A percentile compares a stretch with the other conserved stretches of the same genome.
Conservation (phyloP, 352 stramenopile species). For the Pythium coloratum region DNA sequence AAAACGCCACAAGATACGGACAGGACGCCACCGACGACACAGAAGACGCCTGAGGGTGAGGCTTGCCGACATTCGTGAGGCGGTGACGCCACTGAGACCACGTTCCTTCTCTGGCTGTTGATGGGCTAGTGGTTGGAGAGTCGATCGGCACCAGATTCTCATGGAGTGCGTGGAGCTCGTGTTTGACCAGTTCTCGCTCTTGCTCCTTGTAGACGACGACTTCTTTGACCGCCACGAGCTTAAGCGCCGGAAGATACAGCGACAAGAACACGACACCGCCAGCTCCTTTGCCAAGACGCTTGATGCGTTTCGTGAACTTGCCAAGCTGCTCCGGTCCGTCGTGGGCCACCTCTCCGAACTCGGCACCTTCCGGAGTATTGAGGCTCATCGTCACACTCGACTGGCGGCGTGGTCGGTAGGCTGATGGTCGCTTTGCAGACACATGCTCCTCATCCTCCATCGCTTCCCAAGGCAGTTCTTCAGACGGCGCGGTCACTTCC, state of each 20-base stretch:
- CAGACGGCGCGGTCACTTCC: neutral
- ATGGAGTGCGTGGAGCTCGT: conserved; percentile 87
- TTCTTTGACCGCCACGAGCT: conserved; percentile 87
- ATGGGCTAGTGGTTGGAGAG: conserved; percentile 8
- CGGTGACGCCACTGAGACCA: conserved; percentile 22
- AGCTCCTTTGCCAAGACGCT: conserved; percentile 80
- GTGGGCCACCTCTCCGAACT: conserved; percentile 73
- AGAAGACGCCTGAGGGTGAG: neutral
- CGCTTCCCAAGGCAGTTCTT: conserved; percentile 22
- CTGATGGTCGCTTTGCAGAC: conserved; percentile 4
- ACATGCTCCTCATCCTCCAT: conserved; percentile 13
- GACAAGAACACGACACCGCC: conserved; percentile 80
- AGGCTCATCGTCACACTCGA: conserved; percentile 66
- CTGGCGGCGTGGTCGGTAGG: conserved; percentile 32
- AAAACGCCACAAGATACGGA: conserved; percentile 88
- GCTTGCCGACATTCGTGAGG: conserved; percentile 14
- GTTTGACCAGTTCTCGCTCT: conserved; percentile 82
- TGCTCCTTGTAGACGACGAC: conserved; percentile 79
- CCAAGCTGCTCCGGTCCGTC: conserved; percentile 70
- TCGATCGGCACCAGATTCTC: conserved; percentile 76
- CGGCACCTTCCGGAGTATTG: conserved; percentile 59
- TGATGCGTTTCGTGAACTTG: conserved; percentile 62
- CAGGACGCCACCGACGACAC: conserved; percentile 29
- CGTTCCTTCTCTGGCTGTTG: neutral
- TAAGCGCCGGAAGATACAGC: conserved; percentile 80